Evolutionary conservation across 768 basidiomycete genomes (phyloP), one percentile per base, ranked within the genome.

Genomic region (Tylopilus balloui): DNA sequence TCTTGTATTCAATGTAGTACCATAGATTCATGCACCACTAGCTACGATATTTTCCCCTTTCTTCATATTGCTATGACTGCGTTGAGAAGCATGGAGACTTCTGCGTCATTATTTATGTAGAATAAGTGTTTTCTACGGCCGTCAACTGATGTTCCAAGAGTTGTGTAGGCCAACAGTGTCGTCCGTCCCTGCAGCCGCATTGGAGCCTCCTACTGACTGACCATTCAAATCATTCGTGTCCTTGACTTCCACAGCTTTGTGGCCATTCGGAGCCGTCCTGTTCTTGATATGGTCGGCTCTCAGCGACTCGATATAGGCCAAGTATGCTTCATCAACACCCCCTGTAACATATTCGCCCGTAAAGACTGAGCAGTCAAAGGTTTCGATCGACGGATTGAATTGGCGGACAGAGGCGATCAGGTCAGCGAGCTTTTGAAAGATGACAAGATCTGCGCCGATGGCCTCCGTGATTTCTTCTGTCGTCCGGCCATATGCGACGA

Each of bases 321-420:
- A 73, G 71, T 99, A 98, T 38, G 62, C 75, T 56, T 90, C 86
- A 58, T 89, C 83, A 21, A 99, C 87, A 14, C 87, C 88, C 15
- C 96, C 95, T 2, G 95, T 99, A 43, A 98, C 81, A 65, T 99
- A 99, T 65, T 96, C 83, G 38, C 96, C 96, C 9, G 90, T 92
- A 70, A 98, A 99, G 20, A 99, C 95, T 13, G 95, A 97, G 70
- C 95, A 98, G 62, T 99, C 96, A 63, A 98, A 96, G 8, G 73
- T 68, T 44, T 71, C 66, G 62, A 99, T 87, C 14, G 69, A 64
- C 0, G 85, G 79, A 65, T 96, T 97, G 69, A 92, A 79, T 59
- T 88, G 83, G 43, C 85, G 77, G 52, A 97, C 94, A 17, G 92
- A 91, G 19, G 81, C 68, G 50, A 94, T 75, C 52, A 99, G 81